Base-by-base conservation (phyloP, 768 basidiomycete genomes). In the Auricularia heimuer region DNA sequence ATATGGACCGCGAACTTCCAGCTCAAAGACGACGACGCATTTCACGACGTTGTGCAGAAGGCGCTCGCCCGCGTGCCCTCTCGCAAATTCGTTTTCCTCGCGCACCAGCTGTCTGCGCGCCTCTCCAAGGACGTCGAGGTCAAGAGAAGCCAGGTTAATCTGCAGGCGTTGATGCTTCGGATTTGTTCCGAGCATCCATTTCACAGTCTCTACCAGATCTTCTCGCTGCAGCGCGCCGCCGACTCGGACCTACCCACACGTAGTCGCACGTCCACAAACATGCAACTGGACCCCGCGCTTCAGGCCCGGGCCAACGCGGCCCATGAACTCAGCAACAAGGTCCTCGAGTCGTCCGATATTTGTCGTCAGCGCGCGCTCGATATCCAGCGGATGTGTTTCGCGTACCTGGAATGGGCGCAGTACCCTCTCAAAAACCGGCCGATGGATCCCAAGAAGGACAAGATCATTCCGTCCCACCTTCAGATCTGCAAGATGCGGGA, bases 131-230 rank as follows among this genome's bases (percentile, higher is more conserved):
- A 72, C 7, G 63, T 73, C 47, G 79, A 78, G 63, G 8, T 21
- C 2, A 24, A 36, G n/a, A 7, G 58, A 7, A 29, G 62, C 62
- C 92, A 94, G 70, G 70, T 74, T 24, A 83, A 80, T 66, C 79
- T 98, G 4, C 85, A 87, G 62, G 74, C 69, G 2, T 75, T 90
- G 34, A 79, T 98, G 29, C 65, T 89, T 3, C 81, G 85, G 29
- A 90, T 99, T 82, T 91, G 90, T 70, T 75, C 75, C 65, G 92
- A 98, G 62, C 97, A 99, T 71, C 94, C 96, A 0, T 98, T 92
- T 76, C 97, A 99, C 72, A 89, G 85, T 68, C 76, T 97, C 6
- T 96, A 95, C 75, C 93, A 94, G 69, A 83, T 98, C 2, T 91
- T 87, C 73, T 91, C 90, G 63, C 76, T 96, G 67, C 80, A 76